Base-by-base conservation (phyloP, 2,329 filamentous ascomycete genomes). In the Colletotrichum cuscutae region DNA sequence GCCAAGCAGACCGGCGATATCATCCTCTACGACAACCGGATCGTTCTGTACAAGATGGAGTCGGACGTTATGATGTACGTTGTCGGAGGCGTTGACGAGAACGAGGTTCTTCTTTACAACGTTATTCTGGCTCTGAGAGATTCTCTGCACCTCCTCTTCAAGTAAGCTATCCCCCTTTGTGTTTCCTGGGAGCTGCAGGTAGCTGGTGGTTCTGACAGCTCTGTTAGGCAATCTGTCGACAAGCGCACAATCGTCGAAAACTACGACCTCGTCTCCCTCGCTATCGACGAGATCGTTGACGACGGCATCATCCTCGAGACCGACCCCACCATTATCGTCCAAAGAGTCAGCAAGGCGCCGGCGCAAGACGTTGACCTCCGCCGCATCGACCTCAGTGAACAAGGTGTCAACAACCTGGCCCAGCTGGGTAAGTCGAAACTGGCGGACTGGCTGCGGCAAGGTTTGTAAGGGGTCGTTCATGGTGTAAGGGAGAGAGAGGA, bases 231-330 rank as follows among this genome's bases (percentile, higher is more conserved):
- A 89, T 95, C 95, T 42, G 95, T 97, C 63, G 97, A 99, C 87
- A 98, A 98, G 89, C 93, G 97, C 77, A 98, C 97, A 71, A 95
- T 98, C 77, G 93, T 98, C 80, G 97, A 99, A 85, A 98, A 98
- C 89, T 99, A 74, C 62, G 97, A 98, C 84, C 90, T 98, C 26
- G 94, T 98, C 75, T 94, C 95, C 15, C 90, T 99, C 66, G 94
- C 95, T 57, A 94, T 99, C 76, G 97, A 99, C 83, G 97, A 99
- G 84, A 96, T 97, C 75, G 91, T 97, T 66, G 95, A 98, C 83
- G 95, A 97, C 80, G 97, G 97, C 73, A 97, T 98, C 81, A 96
- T 99, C 59, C 91, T 99, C 74, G 97, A 99, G 86, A 98, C 96
- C 0, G 97, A 99, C 82, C 95, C 97, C 1, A 96, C 97, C 75